Base-by-base conservation (phyloP, 2,329 filamentous ascomycete species). In the Aspergillus viridinutans region DNA sequence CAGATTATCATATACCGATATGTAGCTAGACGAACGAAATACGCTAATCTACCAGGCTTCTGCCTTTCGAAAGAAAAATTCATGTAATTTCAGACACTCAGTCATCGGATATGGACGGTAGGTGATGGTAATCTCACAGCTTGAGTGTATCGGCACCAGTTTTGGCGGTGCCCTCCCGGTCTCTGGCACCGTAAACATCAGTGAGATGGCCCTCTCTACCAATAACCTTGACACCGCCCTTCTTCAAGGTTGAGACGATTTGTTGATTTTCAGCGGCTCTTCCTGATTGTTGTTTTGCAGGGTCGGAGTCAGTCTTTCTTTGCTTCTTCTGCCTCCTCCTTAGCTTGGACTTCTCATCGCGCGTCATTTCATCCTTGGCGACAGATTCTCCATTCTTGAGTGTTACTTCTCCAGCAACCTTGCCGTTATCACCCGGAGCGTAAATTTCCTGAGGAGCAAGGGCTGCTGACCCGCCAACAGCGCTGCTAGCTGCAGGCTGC, bases 361-460 rank as follows among this genome's bases (percentile, higher is more conserved):
- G 83, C 38, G 82, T 87, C 86, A 97, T 89, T 76, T 99, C 94
- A 67, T 94, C 89, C 65, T 86, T 85, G 7, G 90, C 87, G 47
- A 96, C 76, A 1, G 91, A 89, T 66, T 90, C 79, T 25, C 92
- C 93, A 67, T 83, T 86, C 81, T 89, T 92, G 55, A 86, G 81
- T 35, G 92, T 83, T 40, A 96, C 80, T 72, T 96, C 92, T 52
- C 86, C 86, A 65, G 82, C 83, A 49, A 78, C 79, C 14, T 76
- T 72, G 3, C 80, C 85, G 60, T 85, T 83, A 67, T 88, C 86
- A 59, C 87, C 86, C n/a, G 90, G 86, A 67, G 85, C 86, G 79
- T 97, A 99, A 26, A 99, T 82, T 74, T 99, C 94, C 71, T 97
- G 94, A 2, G 94, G 94, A 49, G 94, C 94, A 58, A 99, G 83